Conservation (phyloP, 2,329 filamentous ascomycete genomes). For the Cladophialophora chaetospira region DNA sequence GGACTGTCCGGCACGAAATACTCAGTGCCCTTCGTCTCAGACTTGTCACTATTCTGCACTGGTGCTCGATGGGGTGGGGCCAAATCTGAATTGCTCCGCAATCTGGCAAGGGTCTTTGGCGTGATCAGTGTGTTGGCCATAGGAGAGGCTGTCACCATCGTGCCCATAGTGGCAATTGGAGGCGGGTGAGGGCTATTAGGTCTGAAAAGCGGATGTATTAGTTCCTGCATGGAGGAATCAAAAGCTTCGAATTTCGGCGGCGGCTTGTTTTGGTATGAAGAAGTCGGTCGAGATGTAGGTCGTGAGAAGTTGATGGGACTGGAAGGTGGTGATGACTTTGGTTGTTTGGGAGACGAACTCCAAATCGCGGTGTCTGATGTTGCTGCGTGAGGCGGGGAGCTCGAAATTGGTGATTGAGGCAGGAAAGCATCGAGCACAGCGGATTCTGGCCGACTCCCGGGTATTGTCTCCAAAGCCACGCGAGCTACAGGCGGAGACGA, state of each 20-base stretch:
- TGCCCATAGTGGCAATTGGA: slow-evolving; percentile 54
- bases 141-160: slow-evolving; percentile 58
- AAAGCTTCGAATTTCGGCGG: slow-evolving; percentile 7
- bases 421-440: slow-evolving; percentile 31
- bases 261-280: slow-evolving; percentile 17
- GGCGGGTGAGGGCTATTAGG: slow-evolving; percentile 56
- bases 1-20: slow-evolving; percentile 20
- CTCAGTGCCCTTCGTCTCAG: slow-evolving; percentile 26
- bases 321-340: slow-evolving; percentile 31
- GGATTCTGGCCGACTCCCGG: slow-evolving; percentile 33
- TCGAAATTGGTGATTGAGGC: slow-evolving; percentile 24
- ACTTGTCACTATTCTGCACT: slow-evolving; percentile 33
- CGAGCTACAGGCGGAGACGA: slow-evolving; percentile 31
- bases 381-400: slow-evolving; percentile 26
- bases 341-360: slow-evolving; percentile 28
- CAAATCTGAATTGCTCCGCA: slow-evolving; percentile 32
- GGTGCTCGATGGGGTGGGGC: slow-evolving; percentile 28
- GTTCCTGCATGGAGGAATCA: slow-evolving; percentile 45
- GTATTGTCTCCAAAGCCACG: slow-evolving; percentile 32
- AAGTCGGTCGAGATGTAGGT: slow-evolving; percentile 27
- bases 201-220: slow-evolving; percentile 62
- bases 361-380: slow-evolving; percentile 25
- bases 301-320: slow-evolving; percentile 35
- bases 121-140: slow-evolving; percentile 56
- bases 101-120: slow-evolving; percentile 40